These are phyloP conservation scores for Picocystis salinarum DNA, from an alignment of 139 green algal genomes.

Conservation along the genomic window DNA sequence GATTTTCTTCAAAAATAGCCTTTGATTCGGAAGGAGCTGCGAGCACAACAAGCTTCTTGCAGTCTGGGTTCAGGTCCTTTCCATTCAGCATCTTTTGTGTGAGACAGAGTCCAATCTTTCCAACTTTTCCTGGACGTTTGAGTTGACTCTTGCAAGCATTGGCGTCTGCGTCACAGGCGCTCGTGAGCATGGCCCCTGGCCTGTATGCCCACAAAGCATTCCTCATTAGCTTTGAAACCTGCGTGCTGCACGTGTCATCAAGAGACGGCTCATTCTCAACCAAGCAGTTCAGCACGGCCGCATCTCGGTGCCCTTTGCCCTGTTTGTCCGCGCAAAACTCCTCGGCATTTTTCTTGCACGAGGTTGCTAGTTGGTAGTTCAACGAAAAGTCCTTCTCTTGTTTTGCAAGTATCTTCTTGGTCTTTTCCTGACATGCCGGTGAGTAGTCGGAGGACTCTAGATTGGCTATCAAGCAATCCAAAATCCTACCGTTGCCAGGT, in stretches of 20 bases:
- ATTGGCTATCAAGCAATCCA: slow-evolving; percentile 38
- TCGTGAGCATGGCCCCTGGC: slow-evolving; percentile 29
- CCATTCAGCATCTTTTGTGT: slow-evolving; percentile 24
- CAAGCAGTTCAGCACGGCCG: slow-evolving; percentile 50
- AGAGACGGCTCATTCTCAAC: slow-evolving; percentile 25
- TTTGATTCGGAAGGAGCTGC: background rate
- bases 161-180: slow-evolving; percentile 47
- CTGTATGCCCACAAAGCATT: slow-evolving; percentile 67
- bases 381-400: slow-evolving; percentile 47
- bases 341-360: slow-evolving; percentile 34
- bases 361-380: slow-evolving; percentile 43
- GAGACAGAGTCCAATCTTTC: slow-evolving; percentile 50
- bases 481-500: slow-evolving; percentile 30
- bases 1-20: slow-evolving; percentile 9
- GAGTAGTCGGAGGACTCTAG: slow-evolving; percentile 43
- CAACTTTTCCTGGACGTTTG: slow-evolving; percentile 29
- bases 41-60: slow-evolving; percentile 34
- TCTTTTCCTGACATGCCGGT: slow-evolving; percentile 29
- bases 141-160: slow-evolving; percentile 21
- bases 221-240: slow-evolving; percentile 54
- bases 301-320: slow-evolving; percentile 24
- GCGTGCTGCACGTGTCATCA: slow-evolving; percentile 28
- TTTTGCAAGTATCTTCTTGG: slow-evolving; percentile 21
- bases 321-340: slow-evolving; percentile 25
- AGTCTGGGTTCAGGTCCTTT: slow-evolving; percentile 16